A percentile compares a stretch with the other conserved stretches of the same genome.
These are phyloP conservation scores for Chaetothyriales sp. DNA, from an alignment of 2,329 filamentous ascomycete genomes.

Conservation along the genomic window DNA sequence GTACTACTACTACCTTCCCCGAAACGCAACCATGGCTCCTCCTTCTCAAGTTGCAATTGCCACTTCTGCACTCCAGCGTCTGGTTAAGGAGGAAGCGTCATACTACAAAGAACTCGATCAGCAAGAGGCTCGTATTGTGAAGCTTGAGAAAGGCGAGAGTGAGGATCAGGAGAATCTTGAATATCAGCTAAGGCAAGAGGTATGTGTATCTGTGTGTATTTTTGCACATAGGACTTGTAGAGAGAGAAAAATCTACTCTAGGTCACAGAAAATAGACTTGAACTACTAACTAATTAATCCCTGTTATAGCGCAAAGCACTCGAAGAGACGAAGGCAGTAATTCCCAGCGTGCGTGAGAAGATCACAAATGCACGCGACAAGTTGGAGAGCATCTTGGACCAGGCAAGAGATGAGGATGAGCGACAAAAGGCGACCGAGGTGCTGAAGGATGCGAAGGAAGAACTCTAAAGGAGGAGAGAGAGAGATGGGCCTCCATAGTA, in stretches of 20 bases:
- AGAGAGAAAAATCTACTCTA: not conserved
- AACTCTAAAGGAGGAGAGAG: too few species aligned
- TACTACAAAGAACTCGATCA: conserved; percentile 75
- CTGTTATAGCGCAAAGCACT: conserved; percentile 54
- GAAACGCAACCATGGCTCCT: conserved; percentile 7
- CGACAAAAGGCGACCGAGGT: conserved; percentile 41
- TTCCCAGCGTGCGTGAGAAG: conserved; percentile 56
- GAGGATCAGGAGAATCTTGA: conserved; percentile 60
- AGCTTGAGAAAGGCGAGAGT: conserved; percentile 41
- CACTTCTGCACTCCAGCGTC: conserved; percentile 63
- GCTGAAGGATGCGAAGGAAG: conserved; percentile 36
- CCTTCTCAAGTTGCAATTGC: conserved; percentile 42
- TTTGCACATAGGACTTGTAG: too few species aligned
- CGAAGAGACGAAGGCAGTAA: conserved; percentile 77
- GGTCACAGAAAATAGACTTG: too few species aligned
- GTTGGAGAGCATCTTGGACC: conserved; percentile 63
- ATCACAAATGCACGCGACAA: conserved; percentile 59
- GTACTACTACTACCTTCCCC: not conserved
- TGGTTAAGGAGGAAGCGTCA: conserved; percentile 81
- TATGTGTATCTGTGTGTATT: too few species aligned
- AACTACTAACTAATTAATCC: not conserved
- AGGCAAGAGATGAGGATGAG: conserved; percentile 36
- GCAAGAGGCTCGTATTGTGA: conserved; percentile 58
- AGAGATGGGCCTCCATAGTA: conserved; percentile 5
- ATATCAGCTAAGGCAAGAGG: conserved; percentile 76